Evolutionary conservation across 1,284 basidiomycete genomes (phyloP), one percentile per base, ranked within the genome.

Genomic region (Veloporphyrellus conicus): DNA sequence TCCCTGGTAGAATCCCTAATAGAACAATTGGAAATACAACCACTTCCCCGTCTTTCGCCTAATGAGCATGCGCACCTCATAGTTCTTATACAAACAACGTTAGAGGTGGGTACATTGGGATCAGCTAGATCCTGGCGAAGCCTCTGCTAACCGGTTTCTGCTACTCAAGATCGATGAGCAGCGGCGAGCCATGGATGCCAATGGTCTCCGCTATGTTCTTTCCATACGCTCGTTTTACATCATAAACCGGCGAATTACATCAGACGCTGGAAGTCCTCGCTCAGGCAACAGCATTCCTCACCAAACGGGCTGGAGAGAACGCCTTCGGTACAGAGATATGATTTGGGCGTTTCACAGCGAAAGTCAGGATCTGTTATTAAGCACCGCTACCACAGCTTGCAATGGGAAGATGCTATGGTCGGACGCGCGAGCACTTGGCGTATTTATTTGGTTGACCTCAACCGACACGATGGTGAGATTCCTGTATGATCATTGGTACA

Each of bases 301-400:
- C 35, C 69, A 70, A 50, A 72, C 75, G 28, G 75, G 75, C 29
- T 74, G 78, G 49, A 73, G 88, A 57, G 79, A 83, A 52, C 82
- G 90, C 14, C 73, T 95, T 42, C 82, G 90, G 18, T 94, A 90
- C 65, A 82, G 93, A 32, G 94, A 97, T 64, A 90, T 94, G 70
- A 77, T 95, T 9, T 98, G 93, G 93, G 94, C 93, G 0, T 93
- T 87, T 59, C 89, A 95, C 61, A 96, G 93, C 62, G 88, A 95
- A 64, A 90, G 83, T 58, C 93, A 98, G 60, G 90, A 89, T 19
- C 68, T 95, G 32, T 68, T 98, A 12, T 66, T 97, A 29, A 74
- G 77, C 20, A 82, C 84, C 3, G 86, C 90, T 1, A 77, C 77
- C 4, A 68, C 78, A 9, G 83, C 89, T 6, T 93, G 88, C 56